Base-by-base conservation (phyloP, 176 grass and related monocot species). In the Rhynchospora tenuis region DNA sequence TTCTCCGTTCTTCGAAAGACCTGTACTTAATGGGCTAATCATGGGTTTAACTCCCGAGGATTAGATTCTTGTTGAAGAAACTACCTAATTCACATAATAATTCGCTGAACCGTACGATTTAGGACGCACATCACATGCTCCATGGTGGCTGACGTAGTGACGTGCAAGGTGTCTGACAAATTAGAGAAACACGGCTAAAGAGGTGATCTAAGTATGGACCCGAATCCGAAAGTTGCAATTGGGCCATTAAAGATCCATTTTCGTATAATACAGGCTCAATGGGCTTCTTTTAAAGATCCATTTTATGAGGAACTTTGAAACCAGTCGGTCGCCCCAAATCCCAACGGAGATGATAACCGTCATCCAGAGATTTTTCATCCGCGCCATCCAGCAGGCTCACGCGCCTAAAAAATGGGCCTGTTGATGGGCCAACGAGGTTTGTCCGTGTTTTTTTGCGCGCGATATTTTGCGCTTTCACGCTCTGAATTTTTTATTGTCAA, bases 21-120 rank as follows among this genome's bases (percentile, higher is more conserved):
- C 64, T 69, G 27, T 59, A 84, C 65, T 67, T 77, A 85, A 78
- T 85, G 82, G 55, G 12, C 75, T 79, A 80, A 86, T 86, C 74
- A 79, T 86, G 60, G 42, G 59, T 65, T 66, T 86, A 26, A 80
- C 42, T 64, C 84, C 44, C 69, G 28, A 58, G 43, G 54, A 64
- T 68, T 47, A 80, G 74, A 86, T 86, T 86, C 74, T 76, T 0
- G 27, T 76, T 66, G 59, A 22, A 74, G 17, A 0, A 3, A 38
- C 33, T 20, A 78, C 42, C 46, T 42, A 86, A 78, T 85, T 54
- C 84, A 38, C 57, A 79, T 20, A 85, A 78, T 38, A 78, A 85
- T 65, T 85, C 42, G 66, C 59, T 16, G 19, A 45, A n/a, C 31
- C 26, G 84, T 85, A 85, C 84, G 22, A 85, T 47, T 11, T 62